Conservation (phyloP, 2,329 filamentous ascomycete species). For the Bisporella sp. region DNA sequence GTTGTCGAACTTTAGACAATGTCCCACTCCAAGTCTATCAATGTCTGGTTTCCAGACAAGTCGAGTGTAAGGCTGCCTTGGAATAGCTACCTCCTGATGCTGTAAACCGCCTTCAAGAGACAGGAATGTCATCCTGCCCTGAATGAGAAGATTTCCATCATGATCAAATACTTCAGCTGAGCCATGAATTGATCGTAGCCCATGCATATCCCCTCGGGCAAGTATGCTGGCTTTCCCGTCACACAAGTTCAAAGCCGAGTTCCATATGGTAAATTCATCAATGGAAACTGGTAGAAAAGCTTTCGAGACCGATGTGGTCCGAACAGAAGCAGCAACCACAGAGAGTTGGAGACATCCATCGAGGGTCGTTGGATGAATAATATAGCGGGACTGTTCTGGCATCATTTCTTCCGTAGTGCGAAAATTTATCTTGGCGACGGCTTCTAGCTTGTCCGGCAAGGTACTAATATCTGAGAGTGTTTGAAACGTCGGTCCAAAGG, state of each 20-base stretch:
- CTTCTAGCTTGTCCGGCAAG: background rate
- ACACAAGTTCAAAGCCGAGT: background rate
- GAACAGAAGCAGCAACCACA: background rate
- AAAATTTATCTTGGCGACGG: background rate
- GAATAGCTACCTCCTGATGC: background rate
- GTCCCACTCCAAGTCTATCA: background rate
- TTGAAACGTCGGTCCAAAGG: background rate
- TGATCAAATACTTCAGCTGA: background rate
- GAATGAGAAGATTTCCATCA: background rate
- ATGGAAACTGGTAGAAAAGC: background rate
- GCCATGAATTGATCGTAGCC: background rate
- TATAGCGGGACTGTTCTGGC: background rate
- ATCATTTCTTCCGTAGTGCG: background rate
- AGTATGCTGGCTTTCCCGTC: background rate
- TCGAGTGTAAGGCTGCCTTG: background rate
- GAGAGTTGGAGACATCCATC: background rate
- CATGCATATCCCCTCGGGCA: background rate
- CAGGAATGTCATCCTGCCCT: background rate
- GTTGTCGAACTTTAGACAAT: background rate
- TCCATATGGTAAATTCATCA: background rate
- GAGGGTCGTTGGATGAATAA: background rate
- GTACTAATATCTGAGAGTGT: background rate
- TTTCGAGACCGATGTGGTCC: background rate
- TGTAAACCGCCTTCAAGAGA: background rate
- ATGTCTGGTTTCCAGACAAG: background rate